Base-by-base conservation (phyloP, 805 yeast genomes). In the Candida methanosorbosa region DNA sequence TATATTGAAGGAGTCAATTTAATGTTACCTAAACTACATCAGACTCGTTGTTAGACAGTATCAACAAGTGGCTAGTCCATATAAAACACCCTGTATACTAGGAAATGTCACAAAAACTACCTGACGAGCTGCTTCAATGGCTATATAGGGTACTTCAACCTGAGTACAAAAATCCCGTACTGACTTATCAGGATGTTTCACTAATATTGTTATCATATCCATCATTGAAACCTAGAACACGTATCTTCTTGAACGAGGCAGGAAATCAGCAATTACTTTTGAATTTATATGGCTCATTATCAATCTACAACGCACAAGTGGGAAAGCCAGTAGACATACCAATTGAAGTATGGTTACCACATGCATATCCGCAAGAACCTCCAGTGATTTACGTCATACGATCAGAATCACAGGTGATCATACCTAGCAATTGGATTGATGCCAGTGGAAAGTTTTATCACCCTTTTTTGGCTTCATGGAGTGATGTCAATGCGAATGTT, bases 301-400 rank as follows among this genome's bases (percentile, higher is more conserved):
- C 68, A 52, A 57, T 29, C 13, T n/a, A n/a, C n/a, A n/a, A n/a
- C n/a, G n/a, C n/a, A n/a, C 31, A 18, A 4, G 16, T n/a, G 21
- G 21, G 8, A 11, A 45, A 44, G 12, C 52, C 21, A 16, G n/a
- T 17, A 9, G 35, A 27, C 22, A 23, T 26, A 13, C 88, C 87
- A 0, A 47, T 86, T 11, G 76, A 75, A 35, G 54, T 87, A 4
- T 86, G 95, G 94, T 48, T 88, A 5, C 94, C 95, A 0, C 66
- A 68, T 19, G 62, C 65, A 18, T 87, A 82, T 44, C 95, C 96
- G 0, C 44, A 48, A n/a, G 63, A 59, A 3, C 67, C 79, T 1
- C 97, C 97, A 0, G 45, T 75, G n/a, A 68, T 75, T 1, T 81
- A 65, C 48, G 72, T 87, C 9, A 64, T 69, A 16, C 76, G 80